Percentiles rank a stretch among this genome's conserved stretches.
These are phyloP conservation scores for Cardamine chenopodiifolia DNA, from an alignment of 345 rosid species.

Conservation along the genomic window DNA sequence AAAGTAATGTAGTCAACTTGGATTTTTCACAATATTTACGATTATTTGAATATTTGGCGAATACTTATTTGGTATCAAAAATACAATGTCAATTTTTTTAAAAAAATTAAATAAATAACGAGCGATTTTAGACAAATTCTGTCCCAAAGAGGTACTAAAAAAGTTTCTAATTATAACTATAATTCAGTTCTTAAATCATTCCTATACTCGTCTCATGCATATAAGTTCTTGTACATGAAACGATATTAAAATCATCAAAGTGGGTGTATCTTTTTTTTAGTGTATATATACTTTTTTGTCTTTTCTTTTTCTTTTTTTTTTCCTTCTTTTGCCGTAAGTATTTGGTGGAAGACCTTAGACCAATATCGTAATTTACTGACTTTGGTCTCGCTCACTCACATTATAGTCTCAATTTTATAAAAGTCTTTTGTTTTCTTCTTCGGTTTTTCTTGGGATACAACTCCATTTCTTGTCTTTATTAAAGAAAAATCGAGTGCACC, in stretches of 20 bases:
- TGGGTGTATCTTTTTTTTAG: conserved; percentile 3
- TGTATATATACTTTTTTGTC: not conserved
- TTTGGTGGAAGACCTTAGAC: conserved; percentile 35
- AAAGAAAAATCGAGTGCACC: conserved; percentile 36
- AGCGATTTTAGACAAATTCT: not conserved
- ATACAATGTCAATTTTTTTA: not conserved
- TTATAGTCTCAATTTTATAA: conserved; percentile 19
- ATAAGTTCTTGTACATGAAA: conserved; percentile 5
- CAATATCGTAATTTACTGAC: conserved; percentile 38
- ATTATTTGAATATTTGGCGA: not conserved
- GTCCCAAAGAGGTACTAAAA: not conserved
- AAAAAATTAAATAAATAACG: not conserved
- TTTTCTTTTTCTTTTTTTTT: not conserved
- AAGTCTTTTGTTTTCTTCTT: conserved; percentile 40
- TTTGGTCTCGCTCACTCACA: conserved; percentile 43
- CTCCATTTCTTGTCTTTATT: conserved; percentile 35
- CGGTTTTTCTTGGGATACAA: conserved; percentile 37
- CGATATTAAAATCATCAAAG: not conserved
- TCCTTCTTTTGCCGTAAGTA: conserved; percentile 6
- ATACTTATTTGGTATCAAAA: not conserved
- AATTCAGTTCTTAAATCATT: not conserved
- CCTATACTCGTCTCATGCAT: not conserved
- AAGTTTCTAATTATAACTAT: not conserved
- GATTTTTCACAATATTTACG: not conserved
- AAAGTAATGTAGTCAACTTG: not conserved